Base-by-base conservation (phyloP, 164 flowering plant genomes). In the Sedum album region DNA sequence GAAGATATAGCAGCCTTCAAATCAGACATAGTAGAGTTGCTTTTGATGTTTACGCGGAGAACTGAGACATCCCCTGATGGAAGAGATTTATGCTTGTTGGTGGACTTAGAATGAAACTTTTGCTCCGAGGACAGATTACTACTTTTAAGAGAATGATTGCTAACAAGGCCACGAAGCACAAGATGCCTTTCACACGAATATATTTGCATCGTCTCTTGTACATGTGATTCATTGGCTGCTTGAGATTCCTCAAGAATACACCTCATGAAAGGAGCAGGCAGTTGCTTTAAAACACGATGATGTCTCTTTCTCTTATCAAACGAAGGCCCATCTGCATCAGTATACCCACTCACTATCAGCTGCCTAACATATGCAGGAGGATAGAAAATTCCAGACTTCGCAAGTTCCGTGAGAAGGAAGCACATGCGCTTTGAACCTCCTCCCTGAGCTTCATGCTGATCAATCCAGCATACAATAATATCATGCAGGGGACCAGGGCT, bases 401-500 rank as follows among this genome's bases (percentile, higher is more conserved):
- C 82, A 21, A 95, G 90, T 72, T 93, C 99, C 69, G 82, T 74
- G 46, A 93, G 69, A 30, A 95, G 85, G 31, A 89, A 75, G 67
- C 88, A 89, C 72, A 89, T 73, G 25, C 93, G 86, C 79, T 88
- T 82, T 46, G 76, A 76, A 66, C 96, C 93, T 78, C 85, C 93
- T 60, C 90, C 85, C 31, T 79, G 79, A 44, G 73, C 81, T 64
- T 86, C 91, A 79, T 92, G 99, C 68, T 89, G 99, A 83, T 95
- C 99, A 66, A 95, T 83, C 98, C 98, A 95, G 74, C 98, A 95
- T 9, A 95, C 98, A 7, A 93, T 66, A 51, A 89, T 82, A 74
- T 95, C 99, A 79, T 95, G 99, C 71, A 95, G 75, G 18, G 93
- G 88, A 36, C 96, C 86, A 17, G 97, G 97, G 70, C 95, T 88